Percentiles rank a stretch among this genome's conserved stretches.
These are phyloP conservation scores for Fusarium sp. DNA, from an alignment of 2,329 filamentous ascomycete genomes.

Conservation along the genomic window DNA sequence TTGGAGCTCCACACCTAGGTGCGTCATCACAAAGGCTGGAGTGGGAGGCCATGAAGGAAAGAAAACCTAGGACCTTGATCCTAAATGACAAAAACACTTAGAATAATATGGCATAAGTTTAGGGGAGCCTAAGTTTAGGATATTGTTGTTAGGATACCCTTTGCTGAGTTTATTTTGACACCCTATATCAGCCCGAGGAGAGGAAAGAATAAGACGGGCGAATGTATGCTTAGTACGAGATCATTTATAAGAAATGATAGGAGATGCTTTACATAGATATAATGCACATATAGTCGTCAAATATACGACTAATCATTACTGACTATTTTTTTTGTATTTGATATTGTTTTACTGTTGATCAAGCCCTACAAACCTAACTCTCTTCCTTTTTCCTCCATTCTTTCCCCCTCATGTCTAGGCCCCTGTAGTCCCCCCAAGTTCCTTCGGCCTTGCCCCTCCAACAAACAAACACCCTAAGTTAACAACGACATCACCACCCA, in stretches of 20 bases:
- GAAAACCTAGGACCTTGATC: background rate
- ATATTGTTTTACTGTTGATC: background rate
- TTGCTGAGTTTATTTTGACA: background rate
- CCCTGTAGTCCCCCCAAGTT: slow-evolving; percentile 11
- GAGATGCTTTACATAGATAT: background rate
- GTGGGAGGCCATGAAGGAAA: background rate
- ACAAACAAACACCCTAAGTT: slow-evolving; percentile 26
- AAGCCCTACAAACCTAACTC: background rate
- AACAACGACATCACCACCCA: slow-evolving; percentile 29
- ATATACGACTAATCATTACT: background rate
- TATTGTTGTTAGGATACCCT: background rate
- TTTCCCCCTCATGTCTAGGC: background rate
- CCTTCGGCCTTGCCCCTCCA: slow-evolving; percentile 35
- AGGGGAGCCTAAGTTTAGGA: background rate
- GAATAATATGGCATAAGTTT: too few species aligned
- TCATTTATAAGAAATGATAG: background rate
- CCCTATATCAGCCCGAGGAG: background rate
- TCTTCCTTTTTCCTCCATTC: background rate
- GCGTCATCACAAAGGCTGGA: slow-evolving; percentile 36
- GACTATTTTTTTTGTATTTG: background rate
- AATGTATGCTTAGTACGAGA: background rate
- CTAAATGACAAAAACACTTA: background rate
- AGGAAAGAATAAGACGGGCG: slow-evolving; percentile 5
- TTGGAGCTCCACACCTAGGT: background rate
- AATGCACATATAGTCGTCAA: background rate